Percentiles rank a stretch among this genome's conserved stretches.
These are phyloP conservation scores for Podospora pseudocomata DNA, from an alignment of 495 filamentous ascomycete species.

Conservation along the genomic window DNA sequence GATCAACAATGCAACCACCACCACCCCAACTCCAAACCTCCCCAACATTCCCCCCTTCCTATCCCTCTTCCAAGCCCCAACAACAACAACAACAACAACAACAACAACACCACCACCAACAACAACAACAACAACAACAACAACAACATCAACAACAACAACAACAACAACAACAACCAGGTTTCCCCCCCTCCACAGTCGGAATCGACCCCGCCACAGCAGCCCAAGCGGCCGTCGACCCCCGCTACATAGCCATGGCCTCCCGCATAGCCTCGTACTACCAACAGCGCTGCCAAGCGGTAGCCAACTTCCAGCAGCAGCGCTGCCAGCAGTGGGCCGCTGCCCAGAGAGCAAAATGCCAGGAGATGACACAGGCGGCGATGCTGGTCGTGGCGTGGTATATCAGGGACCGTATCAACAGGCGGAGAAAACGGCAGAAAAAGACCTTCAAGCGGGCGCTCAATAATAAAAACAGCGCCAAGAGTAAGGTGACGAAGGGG, in stretches of 20 bases:
- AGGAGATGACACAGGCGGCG: conserved; percentile 37
- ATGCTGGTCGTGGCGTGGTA: conserved; percentile 41
- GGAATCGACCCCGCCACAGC: conserved; percentile 1
- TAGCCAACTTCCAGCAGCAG: conserved; percentile 36
- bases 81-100: not conserved
- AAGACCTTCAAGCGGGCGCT: conserved; percentile 28
- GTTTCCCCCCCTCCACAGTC: not conserved
- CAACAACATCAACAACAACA: not conserved
- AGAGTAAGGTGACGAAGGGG: conserved; percentile 29
- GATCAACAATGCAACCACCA: not conserved
- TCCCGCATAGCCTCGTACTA: conserved; percentile 40
- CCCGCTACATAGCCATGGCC: conserved; percentile 34
- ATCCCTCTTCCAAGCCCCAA: not conserved
- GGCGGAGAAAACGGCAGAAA: conserved; percentile 24
- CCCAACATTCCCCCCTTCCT: not conserved
- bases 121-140: not conserved
- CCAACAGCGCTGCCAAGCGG: conserved; percentile 36
- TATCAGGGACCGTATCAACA: conserved; percentile 33
- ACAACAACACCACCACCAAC: conserved; percentile 2
- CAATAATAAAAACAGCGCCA: not conserved
- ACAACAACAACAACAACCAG: not conserved
- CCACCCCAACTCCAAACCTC: not conserved
- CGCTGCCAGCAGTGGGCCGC: conserved; percentile 37
- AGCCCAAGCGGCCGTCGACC: conserved; percentile 22
- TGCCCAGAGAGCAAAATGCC: conserved; percentile 33